Conservation (phyloP, 2,329 filamentous ascomycete genomes). For the Lachnellula arida region DNA sequence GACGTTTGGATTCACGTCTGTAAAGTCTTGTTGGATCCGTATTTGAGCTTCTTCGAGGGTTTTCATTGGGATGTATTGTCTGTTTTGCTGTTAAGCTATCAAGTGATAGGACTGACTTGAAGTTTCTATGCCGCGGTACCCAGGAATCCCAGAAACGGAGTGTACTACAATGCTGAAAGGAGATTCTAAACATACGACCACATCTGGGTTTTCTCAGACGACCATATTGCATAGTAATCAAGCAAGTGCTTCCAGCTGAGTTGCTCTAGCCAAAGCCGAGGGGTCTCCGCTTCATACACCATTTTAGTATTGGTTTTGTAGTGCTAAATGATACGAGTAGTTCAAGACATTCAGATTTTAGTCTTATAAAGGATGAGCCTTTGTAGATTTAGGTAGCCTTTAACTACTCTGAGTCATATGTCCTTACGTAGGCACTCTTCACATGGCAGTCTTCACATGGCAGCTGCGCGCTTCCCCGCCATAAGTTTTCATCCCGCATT, state of each 20-base stretch:
- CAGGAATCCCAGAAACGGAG: too few species aligned
- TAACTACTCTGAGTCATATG: too few species aligned
- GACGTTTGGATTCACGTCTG: slow-evolving; percentile 3
- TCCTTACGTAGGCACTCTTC: too few species aligned
- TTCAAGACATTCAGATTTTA: too few species aligned
- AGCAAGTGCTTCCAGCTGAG: slow-evolving; percentile 8
- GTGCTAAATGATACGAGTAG: too few species aligned
- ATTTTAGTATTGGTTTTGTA: background rate
- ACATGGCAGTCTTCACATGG: too few species aligned
- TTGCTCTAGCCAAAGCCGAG: slow-evolving; percentile 10
- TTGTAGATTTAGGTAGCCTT: too few species aligned
- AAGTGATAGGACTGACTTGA: background rate
- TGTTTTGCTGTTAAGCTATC: background rate
- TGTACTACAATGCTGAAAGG: background rate
- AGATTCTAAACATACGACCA: slow-evolving; percentile 11
- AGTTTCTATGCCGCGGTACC: too few species aligned
- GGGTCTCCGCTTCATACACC: slow-evolving; percentile 8
- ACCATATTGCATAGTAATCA: slow-evolving; percentile 13
- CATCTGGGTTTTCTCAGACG: slow-evolving; percentile 2
- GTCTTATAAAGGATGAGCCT: too few species aligned
- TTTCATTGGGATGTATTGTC: slow-evolving; percentile 2
- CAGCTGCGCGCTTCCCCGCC: too few species aligned
- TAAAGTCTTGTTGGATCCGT: slow-evolving; percentile 5
- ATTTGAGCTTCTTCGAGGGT: slow-evolving; percentile 2
- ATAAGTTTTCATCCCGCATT: too few species aligned